phyloP scores from a whole-genome alignment of 164 flowering plant species.

The Annona squamosa region DNA sequence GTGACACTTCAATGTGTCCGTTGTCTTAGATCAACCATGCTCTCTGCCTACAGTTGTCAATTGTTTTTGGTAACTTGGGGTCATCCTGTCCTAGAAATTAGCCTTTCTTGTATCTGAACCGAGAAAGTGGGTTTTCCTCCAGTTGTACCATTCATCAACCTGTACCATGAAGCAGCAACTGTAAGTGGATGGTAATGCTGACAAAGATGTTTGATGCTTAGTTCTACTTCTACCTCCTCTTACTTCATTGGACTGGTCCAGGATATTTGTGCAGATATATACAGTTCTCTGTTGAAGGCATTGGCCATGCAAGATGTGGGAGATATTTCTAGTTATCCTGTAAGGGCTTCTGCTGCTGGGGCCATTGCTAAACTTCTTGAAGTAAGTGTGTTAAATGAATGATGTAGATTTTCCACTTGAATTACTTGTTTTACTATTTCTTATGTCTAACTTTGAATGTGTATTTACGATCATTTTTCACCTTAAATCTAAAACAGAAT shows the following conservation, averaged over 20 bases:
- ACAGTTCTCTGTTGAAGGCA: slow-evolving; percentile 57
- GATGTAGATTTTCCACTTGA: neutral
- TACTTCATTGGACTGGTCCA: slow-evolving; percentile 16
- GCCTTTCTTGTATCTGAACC: neutral
- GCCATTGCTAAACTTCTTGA: slow-evolving; percentile 66
- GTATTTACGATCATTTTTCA: neutral
- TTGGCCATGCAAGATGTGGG: slow-evolving; percentile 43
- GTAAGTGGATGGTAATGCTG: neutral
- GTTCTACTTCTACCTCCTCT: neutral
- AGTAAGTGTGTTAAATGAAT: slow-evolving; percentile 21
- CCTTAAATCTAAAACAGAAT: slow-evolving; percentile 35
- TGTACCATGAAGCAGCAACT: neutral
- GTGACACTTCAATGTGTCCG: no score
- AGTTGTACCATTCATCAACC: neutral
- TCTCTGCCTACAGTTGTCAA: neutral
- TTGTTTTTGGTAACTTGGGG: neutral
- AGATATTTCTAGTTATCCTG: slow-evolving; percentile 59
- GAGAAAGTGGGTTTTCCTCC: neutral
- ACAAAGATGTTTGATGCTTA: neutral
- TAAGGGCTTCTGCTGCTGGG: slow-evolving; percentile 73
- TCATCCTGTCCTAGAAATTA: neutral
- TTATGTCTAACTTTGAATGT: neutral
- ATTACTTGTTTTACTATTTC: slow-evolving; percentile 1
- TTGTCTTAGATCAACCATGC: no score
- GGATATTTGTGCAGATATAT: slow-evolving; percentile 63